A percentile compares a stretch with the other conserved stretches of the same genome.
Conservation (phyloP, 1,284 basidiomycete species). For the Ustilago hordei region DNA sequence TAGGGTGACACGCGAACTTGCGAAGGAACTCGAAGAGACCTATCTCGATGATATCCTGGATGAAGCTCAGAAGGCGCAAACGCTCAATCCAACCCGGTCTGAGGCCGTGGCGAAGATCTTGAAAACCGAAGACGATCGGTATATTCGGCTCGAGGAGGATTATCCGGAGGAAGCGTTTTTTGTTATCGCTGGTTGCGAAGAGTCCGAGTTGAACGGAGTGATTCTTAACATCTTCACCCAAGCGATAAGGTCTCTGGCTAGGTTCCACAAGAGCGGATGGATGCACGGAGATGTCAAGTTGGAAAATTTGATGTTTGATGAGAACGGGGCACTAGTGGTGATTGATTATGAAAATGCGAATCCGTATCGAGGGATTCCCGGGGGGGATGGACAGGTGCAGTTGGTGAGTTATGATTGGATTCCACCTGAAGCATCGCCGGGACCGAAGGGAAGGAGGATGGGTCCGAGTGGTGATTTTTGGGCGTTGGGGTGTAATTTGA, state of each 20-base stretch:
- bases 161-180: conserved; percentile 69
- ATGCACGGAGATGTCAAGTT: conserved; percentile 68
- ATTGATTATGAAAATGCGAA: conserved; percentile 69
- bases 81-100: conserved; percentile 55
- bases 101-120: conserved; percentile 53
- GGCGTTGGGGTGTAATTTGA: conserved; percentile 66
- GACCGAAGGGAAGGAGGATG: conserved; percentile 60
- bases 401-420: conserved; percentile 67
- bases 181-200: conserved; percentile 66
- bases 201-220: conserved; percentile 61
- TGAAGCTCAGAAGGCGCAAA: conserved; percentile 67
- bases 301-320: conserved; percentile 68
- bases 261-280: conserved; percentile 65
- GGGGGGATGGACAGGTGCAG: conserved; percentile 63
- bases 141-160: conserved; percentile 66
- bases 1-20: conserved; percentile 26
- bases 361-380: conserved; percentile 62
- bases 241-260: conserved; percentile 53
- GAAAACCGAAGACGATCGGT: conserved; percentile 61
- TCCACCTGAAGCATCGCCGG: conserved; percentile 62
- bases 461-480: conserved; percentile 65
- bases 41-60: conserved; percentile 66
- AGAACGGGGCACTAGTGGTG: conserved; percentile 54
- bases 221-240: conserved; percentile 60
- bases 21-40: conserved; percentile 52